phyloP scores from a whole-genome alignment of 2,329 filamentous ascomycete species.

The Chaetomiaceae sp. region DNA sequence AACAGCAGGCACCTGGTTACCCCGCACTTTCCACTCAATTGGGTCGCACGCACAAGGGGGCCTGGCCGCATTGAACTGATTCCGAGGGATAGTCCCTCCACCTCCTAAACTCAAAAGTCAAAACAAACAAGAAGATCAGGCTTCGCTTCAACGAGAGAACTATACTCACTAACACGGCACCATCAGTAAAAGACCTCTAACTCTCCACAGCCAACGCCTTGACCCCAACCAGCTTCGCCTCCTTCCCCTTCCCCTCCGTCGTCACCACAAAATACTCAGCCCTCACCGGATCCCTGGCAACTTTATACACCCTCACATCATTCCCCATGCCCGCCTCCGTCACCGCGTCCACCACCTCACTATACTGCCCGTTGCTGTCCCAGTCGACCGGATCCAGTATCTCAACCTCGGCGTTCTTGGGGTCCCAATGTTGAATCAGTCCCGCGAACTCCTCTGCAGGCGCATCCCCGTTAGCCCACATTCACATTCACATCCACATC shows the following conservation, averaged over 20 bases:
- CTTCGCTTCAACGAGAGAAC: too few species aligned
- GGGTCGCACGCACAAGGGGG: too few species aligned
- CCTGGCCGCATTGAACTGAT: too few species aligned
- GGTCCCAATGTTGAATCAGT: conserved; percentile 57
- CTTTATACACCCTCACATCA: conserved; percentile 71
- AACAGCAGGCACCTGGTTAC: too few species aligned
- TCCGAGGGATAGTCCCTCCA: too few species aligned
- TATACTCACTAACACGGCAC: too few species aligned
- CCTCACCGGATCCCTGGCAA: conserved; percentile 58
- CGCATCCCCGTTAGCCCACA: too few species aligned
- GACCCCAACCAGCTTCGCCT: conserved; percentile 65
- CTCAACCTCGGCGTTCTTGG: conserved; percentile 53
- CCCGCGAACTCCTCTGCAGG: conserved; percentile 66
- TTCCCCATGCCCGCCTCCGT: conserved; percentile 57
- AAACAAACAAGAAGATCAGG: too few species aligned
- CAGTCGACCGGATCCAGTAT: conserved; percentile 67
- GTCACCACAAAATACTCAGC: conserved; percentile 78
- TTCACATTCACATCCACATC: too few species aligned
- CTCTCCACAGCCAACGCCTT: conserved; percentile 76
- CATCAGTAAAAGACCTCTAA: conserved; percentile 30
- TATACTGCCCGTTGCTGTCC: conserved; percentile 68
- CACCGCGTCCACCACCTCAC: conserved; percentile 63
- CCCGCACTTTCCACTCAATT: too few species aligned
- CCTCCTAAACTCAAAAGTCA: too few species aligned
- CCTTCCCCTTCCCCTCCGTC: conserved; percentile 51